A percentile compares a stretch with the other conserved stretches of the same genome.
Conservation (phyloP, 345 rosid genomes). For the rapeseed (Brassica napus) region Da-Ae NC_063444.1:4795001-4795500, state of each 20-base stretch:
- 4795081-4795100: slow-evolving; percentile 27
- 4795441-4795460: too few species aligned
- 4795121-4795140: slow-evolving; percentile 12
- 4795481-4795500: too few species aligned
- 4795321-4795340: neutral
- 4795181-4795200: slow-evolving; percentile 17
- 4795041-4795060: neutral
- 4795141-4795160: slow-evolving; percentile 23
- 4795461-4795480: too few species aligned
- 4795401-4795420: too few species aligned
- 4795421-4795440: too few species aligned
- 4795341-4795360: neutral
- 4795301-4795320: neutral
- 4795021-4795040: neutral
- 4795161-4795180: slow-evolving; percentile 30
- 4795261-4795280: neutral
- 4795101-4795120: slow-evolving; percentile 8
- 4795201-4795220: neutral
- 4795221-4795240: neutral
- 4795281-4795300: neutral
- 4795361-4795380: too few species aligned
- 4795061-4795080: slow-evolving; percentile 8
- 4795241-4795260: neutral
- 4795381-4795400: too few species aligned
- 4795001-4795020: slow-evolving; percentile 5